Conservation (phyloP, 2,329 filamentous ascomycete species). For the Mycogone perniciosa region DNA sequence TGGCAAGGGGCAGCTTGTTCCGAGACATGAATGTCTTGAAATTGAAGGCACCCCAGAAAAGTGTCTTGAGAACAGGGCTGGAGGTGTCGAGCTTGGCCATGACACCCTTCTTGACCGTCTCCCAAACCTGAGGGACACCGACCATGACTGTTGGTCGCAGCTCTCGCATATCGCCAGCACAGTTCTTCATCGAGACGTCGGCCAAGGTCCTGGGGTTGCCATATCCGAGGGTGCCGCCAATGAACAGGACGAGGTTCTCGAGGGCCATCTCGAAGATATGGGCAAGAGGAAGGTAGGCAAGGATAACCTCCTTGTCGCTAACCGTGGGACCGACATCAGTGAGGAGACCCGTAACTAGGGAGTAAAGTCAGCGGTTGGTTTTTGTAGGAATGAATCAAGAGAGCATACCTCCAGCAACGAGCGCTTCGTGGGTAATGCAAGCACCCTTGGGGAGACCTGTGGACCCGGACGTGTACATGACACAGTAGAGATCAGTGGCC, state of each 20-base stretch:
- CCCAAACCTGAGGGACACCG: constrained; percentile 94
- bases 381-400: not conserved
- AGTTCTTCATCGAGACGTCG: constrained; percentile 80
- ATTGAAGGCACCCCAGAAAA: constrained; percentile 67
- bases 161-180: constrained; percentile 87
- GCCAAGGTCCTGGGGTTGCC: constrained; percentile 85
- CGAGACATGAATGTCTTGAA: constrained; percentile 54
- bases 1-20: constrained; percentile 57
- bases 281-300: constrained; percentile 88
- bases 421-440: constrained; percentile 70
- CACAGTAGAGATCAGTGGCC: constrained; percentile 73
- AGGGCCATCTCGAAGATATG: constrained; percentile 97
- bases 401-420: constrained; percentile 60
- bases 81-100: constrained; percentile 68
- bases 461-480: constrained; percentile 83
- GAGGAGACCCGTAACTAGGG: constrained; percentile 67
- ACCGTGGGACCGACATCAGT: constrained; percentile 72
- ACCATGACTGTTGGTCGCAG: constrained; percentile 85
- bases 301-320: constrained; percentile 67
- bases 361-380: not conserved
- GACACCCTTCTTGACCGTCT: constrained; percentile 94
- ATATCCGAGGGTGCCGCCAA: constrained; percentile 89
- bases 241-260: constrained; percentile 82
- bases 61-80: constrained; percentile 60
- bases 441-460: constrained; percentile 88